Conservation (phyloP, 1,139 yeast species). For the Zygoascus meyerae region DNA sequence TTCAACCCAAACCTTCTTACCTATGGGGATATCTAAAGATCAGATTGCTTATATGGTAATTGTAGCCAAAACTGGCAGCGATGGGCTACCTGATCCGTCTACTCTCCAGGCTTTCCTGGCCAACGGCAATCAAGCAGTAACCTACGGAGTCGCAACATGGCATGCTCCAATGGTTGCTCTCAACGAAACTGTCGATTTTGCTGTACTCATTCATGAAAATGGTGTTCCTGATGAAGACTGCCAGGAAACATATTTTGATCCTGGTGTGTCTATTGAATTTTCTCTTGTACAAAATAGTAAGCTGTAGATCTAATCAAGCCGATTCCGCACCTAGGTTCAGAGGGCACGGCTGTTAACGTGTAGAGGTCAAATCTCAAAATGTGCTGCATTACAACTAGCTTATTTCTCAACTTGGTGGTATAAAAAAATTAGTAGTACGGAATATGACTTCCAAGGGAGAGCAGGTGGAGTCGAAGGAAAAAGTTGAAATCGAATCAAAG, state of each 20-base stretch:
- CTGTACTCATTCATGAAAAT: slow-evolving; percentile 78
- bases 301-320: background rate
- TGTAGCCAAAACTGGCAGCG: slow-evolving; percentile 56
- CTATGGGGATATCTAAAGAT: slow-evolving; percentile 61
- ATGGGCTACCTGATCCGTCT: slow-evolving; percentile 54
- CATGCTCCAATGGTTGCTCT: slow-evolving; percentile 93
- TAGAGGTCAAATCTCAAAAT: no score
- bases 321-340: no score
- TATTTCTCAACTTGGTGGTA: no score
- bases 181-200: slow-evolving; percentile 59
- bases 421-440: background rate
- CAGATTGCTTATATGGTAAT: slow-evolving; percentile 66
- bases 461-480: no score
- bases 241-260: slow-evolving; percentile 68
- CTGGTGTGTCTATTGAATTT: slow-evolving; percentile 27
- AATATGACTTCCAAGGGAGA: background rate
- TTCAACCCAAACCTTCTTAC: slow-evolving; percentile 86
- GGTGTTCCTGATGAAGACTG: slow-evolving; percentile 77
- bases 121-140: slow-evolving; percentile 79
- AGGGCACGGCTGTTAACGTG: no score
- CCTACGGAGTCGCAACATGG: slow-evolving; percentile 69
- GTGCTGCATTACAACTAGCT: no score
- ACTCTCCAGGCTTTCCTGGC: slow-evolving; percentile 65
- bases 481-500: no score
- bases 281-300: no score